These are phyloP conservation scores for Lanmaoa rubissima DNA, from an alignment of 768 basidiomycete species.

Conservation along the genomic window DNA sequence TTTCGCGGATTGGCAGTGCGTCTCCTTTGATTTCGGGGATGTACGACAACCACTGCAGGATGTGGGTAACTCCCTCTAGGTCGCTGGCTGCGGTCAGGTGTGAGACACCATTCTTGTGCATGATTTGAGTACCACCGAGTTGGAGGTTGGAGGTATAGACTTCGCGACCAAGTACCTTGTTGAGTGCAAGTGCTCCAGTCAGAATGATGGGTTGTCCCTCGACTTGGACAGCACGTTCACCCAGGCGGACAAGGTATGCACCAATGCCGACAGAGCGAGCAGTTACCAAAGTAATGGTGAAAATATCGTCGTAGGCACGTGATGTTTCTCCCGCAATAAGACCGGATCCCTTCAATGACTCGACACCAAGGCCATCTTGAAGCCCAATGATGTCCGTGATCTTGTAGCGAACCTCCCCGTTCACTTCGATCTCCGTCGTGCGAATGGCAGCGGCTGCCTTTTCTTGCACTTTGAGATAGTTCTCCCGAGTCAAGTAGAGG, in stretches of 20 bases:
- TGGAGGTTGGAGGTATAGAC: constrained; percentile 99
- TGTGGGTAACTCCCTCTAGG: constrained; percentile 91
- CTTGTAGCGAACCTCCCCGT: constrained; percentile 88
- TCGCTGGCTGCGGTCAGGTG: constrained; percentile 95
- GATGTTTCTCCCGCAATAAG: constrained; percentile 98
- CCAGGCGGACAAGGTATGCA: constrained; percentile 96
- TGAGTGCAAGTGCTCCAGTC: constrained; percentile 93
- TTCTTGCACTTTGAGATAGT: constrained; percentile 84
- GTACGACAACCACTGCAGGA: constrained; percentile 93
- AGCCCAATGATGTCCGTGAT: constrained; percentile 95
- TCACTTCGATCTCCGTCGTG: constrained; percentile 79
- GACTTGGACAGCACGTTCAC: constrained; percentile 96
- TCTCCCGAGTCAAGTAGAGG: constrained; percentile 92
- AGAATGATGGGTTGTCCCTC: constrained; percentile 99
- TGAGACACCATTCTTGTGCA: constrained; percentile 99
- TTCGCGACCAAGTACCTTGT: constrained; percentile 98
- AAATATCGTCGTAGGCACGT: constrained; percentile 98
- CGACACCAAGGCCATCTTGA: constrained; percentile 97
- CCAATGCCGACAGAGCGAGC: constrained; percentile 99
- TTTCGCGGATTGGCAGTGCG: constrained; percentile 73
- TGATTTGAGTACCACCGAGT: constrained; percentile 99
- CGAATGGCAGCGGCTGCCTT: constrained; percentile 76
- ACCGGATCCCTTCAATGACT: constrained; percentile 93
- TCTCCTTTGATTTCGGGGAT: constrained; percentile 82
- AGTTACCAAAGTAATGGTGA: constrained; percentile 98